A percentile compares a stretch with the other conserved stretches of the same genome.
Conservation (phyloP, 306 rosid genomes). For the Dalbergia cochinchinensis region DNA sequence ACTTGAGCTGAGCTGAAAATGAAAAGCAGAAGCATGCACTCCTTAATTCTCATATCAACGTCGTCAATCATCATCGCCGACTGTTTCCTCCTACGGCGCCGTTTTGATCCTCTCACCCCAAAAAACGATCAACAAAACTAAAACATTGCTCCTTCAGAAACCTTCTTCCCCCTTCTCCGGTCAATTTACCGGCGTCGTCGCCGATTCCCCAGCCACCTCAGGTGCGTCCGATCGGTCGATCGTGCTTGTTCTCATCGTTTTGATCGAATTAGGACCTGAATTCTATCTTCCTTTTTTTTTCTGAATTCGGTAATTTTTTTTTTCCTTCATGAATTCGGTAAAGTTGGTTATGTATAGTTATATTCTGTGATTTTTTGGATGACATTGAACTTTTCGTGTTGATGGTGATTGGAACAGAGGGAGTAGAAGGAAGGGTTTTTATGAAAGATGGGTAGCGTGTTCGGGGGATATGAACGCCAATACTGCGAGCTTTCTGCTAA, state of each 20-base stretch:
- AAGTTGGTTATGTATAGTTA: background rate
- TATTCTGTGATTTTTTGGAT: background rate
- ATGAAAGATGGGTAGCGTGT: conserved; percentile 63
- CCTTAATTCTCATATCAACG: background rate
- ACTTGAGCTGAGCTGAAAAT: background rate
- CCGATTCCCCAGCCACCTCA: conserved; percentile 26
- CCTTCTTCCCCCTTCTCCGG: conserved; percentile 32
- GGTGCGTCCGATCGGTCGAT: conserved; percentile 37
- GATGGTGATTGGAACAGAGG: conserved; percentile 39
- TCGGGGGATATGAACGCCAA: conserved; percentile 78
- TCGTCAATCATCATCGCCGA: background rate
- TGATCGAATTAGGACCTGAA: conserved; percentile 10
- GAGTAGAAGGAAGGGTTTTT: background rate
- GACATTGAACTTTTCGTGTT: conserved; percentile 21
- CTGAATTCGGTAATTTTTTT: background rate
- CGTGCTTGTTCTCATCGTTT: background rate
- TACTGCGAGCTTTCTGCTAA: conserved; percentile 80
- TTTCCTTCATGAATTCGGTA: background rate
- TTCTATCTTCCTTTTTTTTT: background rate
- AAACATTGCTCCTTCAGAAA: conserved; percentile 1
- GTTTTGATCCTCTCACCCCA: conserved; percentile 30
- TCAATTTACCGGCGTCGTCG: conserved; percentile 31
- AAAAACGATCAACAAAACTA: background rate
- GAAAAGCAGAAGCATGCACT: conserved; percentile 6
- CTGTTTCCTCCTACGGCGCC: conserved; percentile 23